Conservation (phyloP, 352 stramenopile species). For the Nothophytophthora sp. region DNA sequence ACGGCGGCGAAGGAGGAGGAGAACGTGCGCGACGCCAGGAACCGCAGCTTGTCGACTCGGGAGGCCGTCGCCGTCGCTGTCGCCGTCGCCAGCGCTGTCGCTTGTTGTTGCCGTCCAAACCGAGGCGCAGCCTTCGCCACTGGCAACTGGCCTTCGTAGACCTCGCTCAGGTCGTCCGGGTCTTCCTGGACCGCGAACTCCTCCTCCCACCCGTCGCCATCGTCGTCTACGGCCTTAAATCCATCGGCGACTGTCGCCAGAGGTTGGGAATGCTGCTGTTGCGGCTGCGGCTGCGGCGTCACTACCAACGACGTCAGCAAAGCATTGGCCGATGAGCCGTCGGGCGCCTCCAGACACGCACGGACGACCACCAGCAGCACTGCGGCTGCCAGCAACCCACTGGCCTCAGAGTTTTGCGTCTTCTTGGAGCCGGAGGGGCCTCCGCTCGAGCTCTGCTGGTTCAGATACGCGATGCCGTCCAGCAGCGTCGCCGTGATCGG, state of each 20-base stretch:
- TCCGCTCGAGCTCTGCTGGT: conserved; percentile 19
- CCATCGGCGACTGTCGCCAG: too few relatives aligned
- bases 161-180: conserved; percentile 57
- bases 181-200: conserved; percentile 56
- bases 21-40: conserved; percentile 41
- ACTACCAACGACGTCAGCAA: conserved; percentile 25
- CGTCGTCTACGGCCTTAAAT: neutral
- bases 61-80: neutral
- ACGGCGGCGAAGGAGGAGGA: conserved; percentile 49
- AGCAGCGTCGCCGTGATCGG: conserved; percentile 43
- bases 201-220: too few relatives aligned
- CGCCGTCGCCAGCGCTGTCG: too few relatives aligned
- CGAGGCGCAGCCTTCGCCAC: neutral
- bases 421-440: conserved; percentile 3
- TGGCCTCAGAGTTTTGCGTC: conserved; percentile 31
- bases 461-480: conserved; percentile 49
- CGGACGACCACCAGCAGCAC: conserved; percentile 46
- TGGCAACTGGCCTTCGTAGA: conserved; percentile 51
- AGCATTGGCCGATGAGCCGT: conserved; percentile 12
- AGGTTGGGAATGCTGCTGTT: neutral
- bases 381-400: conserved; percentile 38
- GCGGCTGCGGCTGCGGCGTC: conserved; percentile 1
- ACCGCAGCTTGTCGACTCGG: conserved; percentile 30
- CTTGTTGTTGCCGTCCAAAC: conserved; percentile 4
- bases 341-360: conserved; percentile 26